A percentile compares a stretch with the other conserved stretches of the same genome.
These are phyloP conservation scores for Penicillium olsonii DNA, from an alignment of 2,329 filamentous ascomycete genomes.

Conservation along the genomic window DNA sequence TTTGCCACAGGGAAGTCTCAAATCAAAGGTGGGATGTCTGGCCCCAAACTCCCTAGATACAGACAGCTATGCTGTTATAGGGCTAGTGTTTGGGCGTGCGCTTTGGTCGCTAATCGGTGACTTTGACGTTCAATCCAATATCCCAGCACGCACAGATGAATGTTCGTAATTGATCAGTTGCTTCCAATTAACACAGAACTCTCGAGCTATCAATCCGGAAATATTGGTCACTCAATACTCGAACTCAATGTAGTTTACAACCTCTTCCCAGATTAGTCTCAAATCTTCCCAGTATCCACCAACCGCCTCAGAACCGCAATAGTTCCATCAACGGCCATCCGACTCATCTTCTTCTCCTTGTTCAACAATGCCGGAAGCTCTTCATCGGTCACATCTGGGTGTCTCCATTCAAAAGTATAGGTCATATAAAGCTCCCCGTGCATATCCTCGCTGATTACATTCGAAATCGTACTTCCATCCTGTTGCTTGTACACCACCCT, in stretches of 20 bases:
- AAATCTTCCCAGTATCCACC: slow-evolving; percentile 19
- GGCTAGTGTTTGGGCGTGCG: background rate
- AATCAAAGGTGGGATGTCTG: background rate
- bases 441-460: slow-evolving; percentile 33
- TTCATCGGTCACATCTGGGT: slow-evolving; percentile 26
- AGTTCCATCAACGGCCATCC: slow-evolving; percentile 23
- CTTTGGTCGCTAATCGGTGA: background rate
- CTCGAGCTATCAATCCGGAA: too few species aligned
- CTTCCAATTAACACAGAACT: too few species aligned
- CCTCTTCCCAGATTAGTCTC: too few species aligned
- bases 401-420: slow-evolving; percentile 45
- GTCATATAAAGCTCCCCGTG: slow-evolving; percentile 42
- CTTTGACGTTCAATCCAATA: too few species aligned
- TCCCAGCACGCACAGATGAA: too few species aligned
- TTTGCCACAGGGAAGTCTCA: too few species aligned
- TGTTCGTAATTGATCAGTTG: too few species aligned
- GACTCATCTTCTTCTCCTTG: slow-evolving; percentile 25
- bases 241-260: too few species aligned
- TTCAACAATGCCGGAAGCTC: slow-evolving; percentile 15
- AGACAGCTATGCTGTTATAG: background rate
- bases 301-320: slow-evolving; percentile 19
- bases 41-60: background rate
- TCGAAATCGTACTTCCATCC: slow-evolving; percentile 26
- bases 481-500: slow-evolving; percentile 32
- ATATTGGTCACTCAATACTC: too few species aligned